Conservation (phyloP, 352 stramenopile genomes). For the Pythium utonaiense region DNA sequence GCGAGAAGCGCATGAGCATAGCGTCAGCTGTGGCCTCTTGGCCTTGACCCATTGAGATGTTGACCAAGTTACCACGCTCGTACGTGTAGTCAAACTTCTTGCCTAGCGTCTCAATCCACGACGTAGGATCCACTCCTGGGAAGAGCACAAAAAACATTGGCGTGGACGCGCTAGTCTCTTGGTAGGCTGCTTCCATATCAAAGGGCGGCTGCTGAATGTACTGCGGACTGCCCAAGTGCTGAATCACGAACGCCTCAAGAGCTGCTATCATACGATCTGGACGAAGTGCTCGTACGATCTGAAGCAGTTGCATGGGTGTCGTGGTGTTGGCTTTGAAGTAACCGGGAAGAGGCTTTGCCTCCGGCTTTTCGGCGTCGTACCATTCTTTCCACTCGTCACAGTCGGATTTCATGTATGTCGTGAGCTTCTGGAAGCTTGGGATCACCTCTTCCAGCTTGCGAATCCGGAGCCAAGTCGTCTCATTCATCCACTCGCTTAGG, state of each 20-base stretch:
- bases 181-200: slow-evolving; percentile 81
- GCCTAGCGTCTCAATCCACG: slow-evolving; percentile 80
- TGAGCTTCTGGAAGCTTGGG: slow-evolving; percentile 87
- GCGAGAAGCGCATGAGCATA: slow-evolving; percentile 62
- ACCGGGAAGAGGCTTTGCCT: slow-evolving; percentile 88
- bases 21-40: slow-evolving; percentile 75
- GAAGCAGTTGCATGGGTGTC: slow-evolving; percentile 59
- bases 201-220: slow-evolving; percentile 87
- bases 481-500: slow-evolving; percentile 90
- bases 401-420: slow-evolving; percentile 93
- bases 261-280: slow-evolving; percentile 81
- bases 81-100: slow-evolving; percentile 82
- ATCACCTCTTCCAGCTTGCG: slow-evolving; percentile 89
- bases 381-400: slow-evolving; percentile 95
- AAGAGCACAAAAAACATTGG: slow-evolving; percentile 93
- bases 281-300: slow-evolving; percentile 77
- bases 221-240: slow-evolving; percentile 44
- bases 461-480: slow-evolving; percentile 85
- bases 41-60: slow-evolving; percentile 90
- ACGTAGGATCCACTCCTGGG: slow-evolving; percentile 86
- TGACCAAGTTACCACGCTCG: slow-evolving; percentile 67
- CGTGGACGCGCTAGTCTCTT: slow-evolving; percentile 87
- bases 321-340: slow-evolving; percentile 49
- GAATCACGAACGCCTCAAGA: slow-evolving; percentile 55
- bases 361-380: slow-evolving; percentile 91